phyloP scores from a whole-genome alignment of 768 basidiomycete genomes.

The Hygrocybe coccinea region DNA sequence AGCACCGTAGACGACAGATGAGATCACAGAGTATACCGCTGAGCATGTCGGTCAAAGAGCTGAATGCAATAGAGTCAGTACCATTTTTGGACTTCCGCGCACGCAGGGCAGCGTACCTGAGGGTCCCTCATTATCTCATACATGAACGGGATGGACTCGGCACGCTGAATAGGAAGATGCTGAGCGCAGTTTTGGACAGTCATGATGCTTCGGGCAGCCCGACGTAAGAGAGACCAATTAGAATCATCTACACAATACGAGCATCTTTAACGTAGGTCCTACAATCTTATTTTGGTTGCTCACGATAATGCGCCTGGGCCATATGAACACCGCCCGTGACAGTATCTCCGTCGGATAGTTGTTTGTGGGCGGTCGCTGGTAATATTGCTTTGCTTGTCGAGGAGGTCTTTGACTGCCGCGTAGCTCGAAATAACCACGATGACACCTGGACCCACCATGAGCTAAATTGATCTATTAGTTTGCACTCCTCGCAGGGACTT shows the following conservation, averaged over 20 bases:
- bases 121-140: slow-evolving; percentile 26
- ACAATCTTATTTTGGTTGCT: background rate
- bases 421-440: slow-evolving; percentile 22
- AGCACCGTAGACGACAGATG: slow-evolving; percentile 12
- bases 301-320: slow-evolving; percentile 12
- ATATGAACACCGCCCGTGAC: slow-evolving; percentile 17
- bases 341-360: slow-evolving; percentile 15
- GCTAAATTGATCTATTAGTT: slow-evolving; percentile 8
- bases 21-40: slow-evolving; percentile 12
- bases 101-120: slow-evolving; percentile 15
- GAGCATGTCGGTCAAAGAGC: slow-evolving; percentile 5
- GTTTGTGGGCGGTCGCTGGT: slow-evolving; percentile 23
- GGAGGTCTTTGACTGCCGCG: slow-evolving; percentile 20
- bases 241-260: slow-evolving; percentile 2
- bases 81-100: background rate
- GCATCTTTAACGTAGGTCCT: background rate
- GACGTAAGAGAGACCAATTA: slow-evolving; percentile 12
- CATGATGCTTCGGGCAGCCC: slow-evolving; percentile 13
- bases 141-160: slow-evolving; percentile 26
- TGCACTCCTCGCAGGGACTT: background rate
- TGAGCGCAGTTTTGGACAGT: slow-evolving; percentile 10
- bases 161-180: slow-evolving; percentile 21
- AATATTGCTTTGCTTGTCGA: slow-evolving; percentile 23
- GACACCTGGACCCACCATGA: slow-evolving; percentile 20
- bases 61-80: background rate